Evolutionary conservation across 768 basidiomycete species (phyloP), one percentile per base, ranked within the genome.

Genomic region (Asterophora parasitica): DNA sequence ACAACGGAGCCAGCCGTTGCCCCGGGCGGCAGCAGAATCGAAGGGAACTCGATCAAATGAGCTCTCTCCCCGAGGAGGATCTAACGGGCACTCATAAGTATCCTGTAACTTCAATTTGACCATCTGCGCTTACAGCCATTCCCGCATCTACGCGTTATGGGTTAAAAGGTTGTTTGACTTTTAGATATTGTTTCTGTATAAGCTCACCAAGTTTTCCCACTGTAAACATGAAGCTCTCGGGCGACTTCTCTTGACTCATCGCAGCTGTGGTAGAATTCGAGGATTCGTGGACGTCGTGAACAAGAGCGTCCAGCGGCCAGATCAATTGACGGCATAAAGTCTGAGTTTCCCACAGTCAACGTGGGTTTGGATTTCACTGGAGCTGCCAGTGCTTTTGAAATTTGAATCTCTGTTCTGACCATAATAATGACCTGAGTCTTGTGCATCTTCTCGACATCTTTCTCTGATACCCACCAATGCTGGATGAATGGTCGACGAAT

Each of bases 31-130:
- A 98, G 73, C 1, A 98, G 79, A 32, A 99, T 76, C 0, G 96
- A 98, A 1, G 96, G 96, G 65, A 98, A 99, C 67, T 99, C 95
- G 58, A 99, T 95, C 30, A 98, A 77, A 61, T 98, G 95, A 13
- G 94, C 94, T 35, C 92, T 81, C 64, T 91, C 92, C 12, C 95
- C 93, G 11, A 97, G 77, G 1, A 95, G 78, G 55, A 96, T 94
- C 92, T 92, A 63, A 38, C 44, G 13, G 33, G 8, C 42, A 23
- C 16, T 48, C 48, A 44, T 53, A 17, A 58, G 31, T 44, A 49
- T 31, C 12, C 16, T 37, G 15, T 31, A 12, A 34, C 28, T 35
- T 27, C 20, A 23, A 46, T 20, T 33, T 31, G 17, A 4, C 20
- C 36, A 26, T 27, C 40, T 32, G 39, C 10, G 55, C 71, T 60